Evolutionary conservation across 495 filamentous ascomycete species (phyloP).

Genomic region (Zalerion maritima): DNA sequence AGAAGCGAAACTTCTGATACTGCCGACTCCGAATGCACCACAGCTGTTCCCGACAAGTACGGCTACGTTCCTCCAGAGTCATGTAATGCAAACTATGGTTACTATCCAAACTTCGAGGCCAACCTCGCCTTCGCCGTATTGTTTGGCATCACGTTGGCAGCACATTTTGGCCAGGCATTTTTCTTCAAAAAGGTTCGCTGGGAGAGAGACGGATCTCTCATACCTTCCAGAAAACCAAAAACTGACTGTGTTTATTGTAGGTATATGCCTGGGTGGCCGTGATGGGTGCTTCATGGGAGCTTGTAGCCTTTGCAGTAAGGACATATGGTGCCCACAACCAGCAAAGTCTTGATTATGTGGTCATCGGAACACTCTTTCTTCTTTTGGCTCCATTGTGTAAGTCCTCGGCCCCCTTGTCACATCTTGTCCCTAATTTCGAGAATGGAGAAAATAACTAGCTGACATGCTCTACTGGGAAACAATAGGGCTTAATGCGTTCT

Average conservation of each 20-base stretch:
- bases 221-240: background rate
- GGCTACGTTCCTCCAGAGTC: conserved; percentile 16
- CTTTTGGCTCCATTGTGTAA: conserved; percentile 11
- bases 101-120: conserved; percentile 12
- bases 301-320: conserved; percentile 20
- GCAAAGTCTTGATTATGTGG: conserved; percentile 6
- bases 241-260: conserved; percentile 13
- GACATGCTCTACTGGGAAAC: too few relatives aligned
- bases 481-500: conserved; percentile 53
- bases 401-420: conserved; percentile 1
- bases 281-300: conserved; percentile 32
- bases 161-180: conserved; percentile 20
- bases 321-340: conserved; percentile 11
- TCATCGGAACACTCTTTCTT: conserved; percentile 6
- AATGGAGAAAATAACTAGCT: conserved; percentile 11
- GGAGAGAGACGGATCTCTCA: background rate
- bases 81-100: conserved; percentile 21
- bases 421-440: background rate
- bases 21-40: conserved; percentile 4
- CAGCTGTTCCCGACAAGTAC: conserved; percentile 13
- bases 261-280: conserved; percentile 36
- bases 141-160: conserved; percentile 18
- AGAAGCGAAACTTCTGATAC: too few relatives aligned
- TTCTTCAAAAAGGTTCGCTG: conserved; percentile 13
- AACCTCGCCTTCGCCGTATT: conserved; percentile 13